Conservation (phyloP, 108 stramenopile genomes). For the Parietichytrium sp. region DNA sequence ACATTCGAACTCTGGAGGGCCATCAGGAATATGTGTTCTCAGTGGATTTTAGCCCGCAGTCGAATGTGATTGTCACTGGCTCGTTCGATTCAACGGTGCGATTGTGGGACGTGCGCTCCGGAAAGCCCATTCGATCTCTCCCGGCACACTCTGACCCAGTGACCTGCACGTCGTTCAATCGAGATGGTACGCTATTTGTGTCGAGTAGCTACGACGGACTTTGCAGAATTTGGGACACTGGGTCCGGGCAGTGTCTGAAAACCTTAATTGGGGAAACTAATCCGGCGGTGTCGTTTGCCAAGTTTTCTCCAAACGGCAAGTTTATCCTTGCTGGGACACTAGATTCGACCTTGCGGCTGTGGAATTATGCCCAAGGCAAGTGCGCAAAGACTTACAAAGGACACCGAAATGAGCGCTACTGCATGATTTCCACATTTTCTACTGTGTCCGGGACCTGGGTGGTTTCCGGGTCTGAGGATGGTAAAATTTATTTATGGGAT, state of each 20-base stretch:
- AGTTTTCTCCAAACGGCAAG: conserved; percentile 22
- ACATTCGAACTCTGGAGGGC: conserved; percentile 64
- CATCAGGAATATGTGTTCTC: conserved; percentile 68
- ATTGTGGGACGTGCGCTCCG: conserved; percentile 87
- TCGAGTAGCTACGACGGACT: conserved; percentile 85
- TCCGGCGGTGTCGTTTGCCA: conserved; percentile 45
- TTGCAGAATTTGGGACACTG: conserved; percentile 87
- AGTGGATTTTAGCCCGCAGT: conserved; percentile 54
- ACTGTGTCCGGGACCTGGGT: conserved; percentile 66
- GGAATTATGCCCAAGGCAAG: conserved; percentile 59
- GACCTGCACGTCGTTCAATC: conserved; percentile 79
- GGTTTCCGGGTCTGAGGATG: conserved; percentile 64
- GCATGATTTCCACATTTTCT: conserved; percentile 70
- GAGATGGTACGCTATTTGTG: conserved; percentile 79
- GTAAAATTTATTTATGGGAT: conserved; percentile 14
- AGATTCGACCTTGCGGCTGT: conserved; percentile 75
- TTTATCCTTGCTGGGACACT: conserved; percentile 76
- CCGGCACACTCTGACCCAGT: conserved; percentile 94
- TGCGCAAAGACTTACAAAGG: conserved; percentile 61
- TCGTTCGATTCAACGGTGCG: conserved; percentile 90
- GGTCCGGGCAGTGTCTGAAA: conserved; percentile 88
- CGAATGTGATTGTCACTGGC: conserved; percentile 53
- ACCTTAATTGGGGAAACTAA: conserved; percentile 86
- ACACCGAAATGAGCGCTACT: conserved; percentile 71
- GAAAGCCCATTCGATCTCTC: conserved; percentile 81